phyloP scores from a whole-genome alignment of 495 filamentous ascomycete genomes.

The Penicillium ucsense region DNA sequence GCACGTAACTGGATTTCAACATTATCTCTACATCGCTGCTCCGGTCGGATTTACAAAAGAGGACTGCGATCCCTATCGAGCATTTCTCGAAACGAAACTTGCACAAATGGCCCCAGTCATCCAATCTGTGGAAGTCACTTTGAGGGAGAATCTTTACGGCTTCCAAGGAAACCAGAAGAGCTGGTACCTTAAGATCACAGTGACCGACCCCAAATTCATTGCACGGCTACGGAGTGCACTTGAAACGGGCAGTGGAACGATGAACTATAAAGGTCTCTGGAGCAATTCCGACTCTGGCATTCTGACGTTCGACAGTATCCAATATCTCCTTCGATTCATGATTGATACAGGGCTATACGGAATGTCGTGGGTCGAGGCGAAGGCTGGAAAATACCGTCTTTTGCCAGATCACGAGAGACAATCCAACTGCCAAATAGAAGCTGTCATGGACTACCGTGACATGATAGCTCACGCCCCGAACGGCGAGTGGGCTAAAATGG shows the following conservation, averaged over 20 bases:
- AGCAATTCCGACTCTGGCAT: slow-evolving; percentile 55
- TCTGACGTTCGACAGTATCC: slow-evolving; percentile 87
- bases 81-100: slow-evolving; percentile 67
- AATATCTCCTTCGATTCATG: slow-evolving; percentile 95
- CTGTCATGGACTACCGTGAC: slow-evolving; percentile 67
- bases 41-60: slow-evolving; percentile 67
- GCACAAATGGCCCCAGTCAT: slow-evolving; percentile 54
- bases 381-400: slow-evolving; percentile 61
- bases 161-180: slow-evolving; percentile 89
- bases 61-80: slow-evolving; percentile 66
- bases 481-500: slow-evolving; percentile 98
- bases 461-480: slow-evolving; percentile 81
- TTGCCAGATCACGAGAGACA: slow-evolving; percentile 49
- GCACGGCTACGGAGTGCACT: slow-evolving; percentile 59
- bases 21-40: slow-evolving; percentile 91
- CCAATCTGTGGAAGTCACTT: slow-evolving; percentile 63
- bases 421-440: slow-evolving; percentile 95
- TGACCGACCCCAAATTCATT: slow-evolving; percentile 78
- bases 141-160: slow-evolving; percentile 82
- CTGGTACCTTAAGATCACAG: slow-evolving; percentile 86
- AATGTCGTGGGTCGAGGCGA: slow-evolving; percentile 96
- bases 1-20: slow-evolving; percentile 90
- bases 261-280: slow-evolving; percentile 91
- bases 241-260: slow-evolving; percentile 49
- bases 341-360: slow-evolving; percentile 86